Conservation (phyloP, 805 yeast genomes). For the Pichia deserticola region DNA sequence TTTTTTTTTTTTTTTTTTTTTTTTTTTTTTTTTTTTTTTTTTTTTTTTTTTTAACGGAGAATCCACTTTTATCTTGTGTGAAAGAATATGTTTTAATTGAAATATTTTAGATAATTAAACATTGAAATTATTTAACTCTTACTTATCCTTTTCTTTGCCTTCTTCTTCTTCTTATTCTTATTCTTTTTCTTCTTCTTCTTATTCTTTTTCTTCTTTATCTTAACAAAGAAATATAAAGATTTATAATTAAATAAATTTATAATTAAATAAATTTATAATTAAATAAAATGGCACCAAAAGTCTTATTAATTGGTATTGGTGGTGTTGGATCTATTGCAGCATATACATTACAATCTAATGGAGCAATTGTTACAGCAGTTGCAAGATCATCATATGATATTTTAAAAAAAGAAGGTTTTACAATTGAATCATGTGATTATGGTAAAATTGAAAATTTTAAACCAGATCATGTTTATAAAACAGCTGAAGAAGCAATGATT, state of each 20-base stretch:
- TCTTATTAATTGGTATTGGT: slow-evolving; percentile 71
- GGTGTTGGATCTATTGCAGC: slow-evolving; percentile 83
- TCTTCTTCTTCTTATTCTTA: no score
- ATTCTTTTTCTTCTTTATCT: no score
- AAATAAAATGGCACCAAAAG: slow-evolving; percentile 23
- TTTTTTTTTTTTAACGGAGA: no score
- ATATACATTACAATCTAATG: slow-evolving; percentile 44
- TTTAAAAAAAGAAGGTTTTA: slow-evolving; percentile 47
- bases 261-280: background rate
- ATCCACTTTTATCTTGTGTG: no score
- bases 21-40: no score
- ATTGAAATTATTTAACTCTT: no score
- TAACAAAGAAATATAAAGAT: background rate
- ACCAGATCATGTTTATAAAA: slow-evolving; percentile 38
- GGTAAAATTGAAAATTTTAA: slow-evolving; percentile 48
- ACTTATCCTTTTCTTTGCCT: no score
- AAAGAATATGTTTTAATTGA: no score
- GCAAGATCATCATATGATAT: slow-evolving; percentile 57
- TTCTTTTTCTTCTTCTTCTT: no score
- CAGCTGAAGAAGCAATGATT: slow-evolving; percentile 39
- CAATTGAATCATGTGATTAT: slow-evolving; percentile 54
- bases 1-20: no score
- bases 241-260: background rate
- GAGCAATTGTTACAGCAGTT: slow-evolving; percentile 51
- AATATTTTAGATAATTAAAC: no score